Evolutionary conservation across 495 filamentous ascomycete genomes (phyloP).

Genomic region (Pyrenula massariospora): DNA sequence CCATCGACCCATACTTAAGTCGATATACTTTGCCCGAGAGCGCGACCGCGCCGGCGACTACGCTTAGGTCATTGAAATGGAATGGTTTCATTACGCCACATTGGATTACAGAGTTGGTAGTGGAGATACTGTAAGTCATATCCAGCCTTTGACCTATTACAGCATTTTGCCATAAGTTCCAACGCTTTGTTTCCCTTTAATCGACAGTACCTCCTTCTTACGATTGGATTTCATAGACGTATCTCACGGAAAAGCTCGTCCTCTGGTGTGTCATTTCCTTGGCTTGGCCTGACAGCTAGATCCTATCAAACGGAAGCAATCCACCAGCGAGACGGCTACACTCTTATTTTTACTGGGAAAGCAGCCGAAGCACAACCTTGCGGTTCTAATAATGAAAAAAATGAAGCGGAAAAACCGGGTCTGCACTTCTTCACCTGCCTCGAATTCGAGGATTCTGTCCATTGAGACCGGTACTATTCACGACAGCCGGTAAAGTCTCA

Average conservation of each 20-base stretch:
- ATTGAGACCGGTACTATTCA: not conserved
- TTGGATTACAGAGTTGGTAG: conserved; percentile 30
- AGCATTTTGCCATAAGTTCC: too few relatives aligned
- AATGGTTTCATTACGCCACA: conserved; percentile 27
- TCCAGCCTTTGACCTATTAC: too few relatives aligned
- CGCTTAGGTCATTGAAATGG: conserved; percentile 34
- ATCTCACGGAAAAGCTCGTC: not conserved
- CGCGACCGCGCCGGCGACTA: conserved; percentile 9
- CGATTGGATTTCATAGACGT: conserved; percentile 1
- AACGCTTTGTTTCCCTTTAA: too few relatives aligned
- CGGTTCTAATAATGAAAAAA: not conserved
- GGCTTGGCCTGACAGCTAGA: conserved; percentile 28
- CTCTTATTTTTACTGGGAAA: conserved; percentile 13
- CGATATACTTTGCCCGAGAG: conserved; percentile 59
- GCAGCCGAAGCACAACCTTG: not conserved
- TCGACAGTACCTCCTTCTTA: too few relatives aligned
- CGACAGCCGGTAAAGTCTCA: too few relatives aligned
- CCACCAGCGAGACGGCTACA: conserved; percentile 33
- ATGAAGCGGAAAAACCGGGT: not conserved
- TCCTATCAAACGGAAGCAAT: conserved; percentile 24
- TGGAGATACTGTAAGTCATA: conserved; percentile 28
- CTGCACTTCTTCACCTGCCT: not conserved
- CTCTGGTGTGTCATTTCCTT: conserved; percentile 4
- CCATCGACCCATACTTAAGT: conserved; percentile 68
- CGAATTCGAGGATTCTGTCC: not conserved